These are phyloP conservation scores for Corchorus capsularis DNA, from an alignment of 345 rosid species.

Conservation along the genomic window DNA sequence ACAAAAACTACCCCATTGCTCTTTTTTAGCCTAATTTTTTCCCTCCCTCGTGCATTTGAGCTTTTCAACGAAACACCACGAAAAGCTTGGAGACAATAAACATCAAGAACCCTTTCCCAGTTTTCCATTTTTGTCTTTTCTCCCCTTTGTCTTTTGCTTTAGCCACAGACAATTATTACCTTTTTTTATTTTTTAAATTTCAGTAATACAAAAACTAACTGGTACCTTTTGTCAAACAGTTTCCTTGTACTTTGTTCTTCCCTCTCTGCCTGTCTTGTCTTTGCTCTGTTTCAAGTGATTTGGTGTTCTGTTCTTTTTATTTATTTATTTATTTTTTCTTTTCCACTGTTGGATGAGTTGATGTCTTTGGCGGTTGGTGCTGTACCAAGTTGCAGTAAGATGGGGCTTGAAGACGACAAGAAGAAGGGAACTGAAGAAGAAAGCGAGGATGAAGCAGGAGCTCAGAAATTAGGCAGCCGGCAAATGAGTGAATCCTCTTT, in stretches of 20 bases:
- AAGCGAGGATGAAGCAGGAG: slow-evolving; percentile 35
- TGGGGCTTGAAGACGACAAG: slow-evolving; percentile 53
- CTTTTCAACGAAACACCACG: slow-evolving; percentile 28
- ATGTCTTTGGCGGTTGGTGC: slow-evolving; percentile 56
- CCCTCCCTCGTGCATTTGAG: slow-evolving; percentile 9
- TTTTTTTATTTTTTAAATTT: background rate
- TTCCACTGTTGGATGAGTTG: slow-evolving; percentile 39
- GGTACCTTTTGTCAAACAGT: background rate
- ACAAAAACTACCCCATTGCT: background rate
- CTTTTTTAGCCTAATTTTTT: background rate
- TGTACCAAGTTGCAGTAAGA: slow-evolving; percentile 43
- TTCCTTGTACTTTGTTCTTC: background rate
- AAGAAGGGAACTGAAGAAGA: slow-evolving; percentile 23
- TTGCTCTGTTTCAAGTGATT: background rate
- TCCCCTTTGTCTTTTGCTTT: slow-evolving; percentile 16
- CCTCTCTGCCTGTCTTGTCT: too few relatives aligned
- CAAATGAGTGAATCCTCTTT: slow-evolving; percentile 50
- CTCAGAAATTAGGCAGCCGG: slow-evolving; percentile 34
- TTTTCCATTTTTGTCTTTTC: background rate
- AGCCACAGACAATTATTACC: background rate
- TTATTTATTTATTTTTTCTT: too few relatives aligned
- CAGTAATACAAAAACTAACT: too few relatives aligned
- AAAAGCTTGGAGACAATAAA: slow-evolving; percentile 5
- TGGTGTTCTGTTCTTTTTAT: background rate
- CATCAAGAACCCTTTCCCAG: background rate